Conservation (phyloP, 2,329 filamentous ascomycete genomes). For the Mycogone perniciosa region DNA sequence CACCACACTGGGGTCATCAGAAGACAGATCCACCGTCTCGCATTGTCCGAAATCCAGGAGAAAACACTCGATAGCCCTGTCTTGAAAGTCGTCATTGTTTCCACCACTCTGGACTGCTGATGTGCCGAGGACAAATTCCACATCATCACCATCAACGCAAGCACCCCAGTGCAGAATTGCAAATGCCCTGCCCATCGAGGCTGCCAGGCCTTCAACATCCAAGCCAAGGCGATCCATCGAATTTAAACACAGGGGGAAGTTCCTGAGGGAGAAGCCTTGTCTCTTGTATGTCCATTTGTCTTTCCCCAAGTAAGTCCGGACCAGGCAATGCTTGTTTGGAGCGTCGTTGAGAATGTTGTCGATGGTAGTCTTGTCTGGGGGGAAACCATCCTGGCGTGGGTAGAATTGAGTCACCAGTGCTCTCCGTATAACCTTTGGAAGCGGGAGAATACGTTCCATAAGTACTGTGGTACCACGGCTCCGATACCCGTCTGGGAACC, state of each 20-base stretch:
- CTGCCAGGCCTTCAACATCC: slow-evolving; percentile 12
- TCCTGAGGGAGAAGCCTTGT: slow-evolving; percentile 2
- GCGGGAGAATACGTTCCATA: slow-evolving; percentile 17
- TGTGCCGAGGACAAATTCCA: slow-evolving; percentile 19
- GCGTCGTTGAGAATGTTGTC: slow-evolving; percentile 4
- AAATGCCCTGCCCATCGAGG: slow-evolving; percentile 17
- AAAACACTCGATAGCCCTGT: slow-evolving; percentile 12
- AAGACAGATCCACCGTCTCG: slow-evolving; percentile 15
- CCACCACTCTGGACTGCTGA: not conserved
- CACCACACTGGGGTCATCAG: slow-evolving; percentile 2
- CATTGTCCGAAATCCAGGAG: slow-evolving; percentile 22
- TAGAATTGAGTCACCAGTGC: slow-evolving; percentile 14
- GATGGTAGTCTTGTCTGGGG: not conserved
- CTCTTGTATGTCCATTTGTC: not conserved
- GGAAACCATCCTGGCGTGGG: slow-evolving; percentile 1
- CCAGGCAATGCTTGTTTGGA: slow-evolving; percentile 19
- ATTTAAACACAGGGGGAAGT: slow-evolving; percentile 11
- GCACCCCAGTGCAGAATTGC: slow-evolving; percentile 20
- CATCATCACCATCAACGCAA: slow-evolving; percentile 17
- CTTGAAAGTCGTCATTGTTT: slow-evolving; percentile 4
- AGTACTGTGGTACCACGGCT: slow-evolving; percentile 1
- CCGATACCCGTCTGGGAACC: slow-evolving; percentile 11
- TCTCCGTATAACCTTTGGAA: slow-evolving; percentile 16
- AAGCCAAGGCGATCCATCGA: slow-evolving; percentile 11
- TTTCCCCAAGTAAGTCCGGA: slow-evolving; percentile 16